Evolutionary conservation across 2,329 filamentous ascomycete species (phyloP), one percentile per base, ranked within the genome.

Genomic region (Verruconis gallopava): DNA sequence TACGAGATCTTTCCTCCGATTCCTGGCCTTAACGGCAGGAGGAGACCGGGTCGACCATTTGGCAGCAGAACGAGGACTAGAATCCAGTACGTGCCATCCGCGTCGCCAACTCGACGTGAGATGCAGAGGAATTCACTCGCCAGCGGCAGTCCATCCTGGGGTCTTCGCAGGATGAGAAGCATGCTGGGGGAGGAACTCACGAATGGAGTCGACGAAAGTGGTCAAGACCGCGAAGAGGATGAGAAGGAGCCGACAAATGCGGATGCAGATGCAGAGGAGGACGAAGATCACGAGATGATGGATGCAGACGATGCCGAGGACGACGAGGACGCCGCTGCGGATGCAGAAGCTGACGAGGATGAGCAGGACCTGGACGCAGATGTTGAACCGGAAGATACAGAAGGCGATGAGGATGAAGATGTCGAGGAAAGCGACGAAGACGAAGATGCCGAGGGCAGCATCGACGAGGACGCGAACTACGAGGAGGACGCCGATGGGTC

Each of bases 1-100:
- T 93, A 85, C 57, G 80, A 86, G 51, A 75, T 91, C 32, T 89
- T 83, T 52, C 85, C 85, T 5, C 74, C 80, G 0, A 62, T 81
- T 5, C 72, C 72, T 15, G 72, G 72, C 22, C 59, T 61, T 40
- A 52, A 56, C 14, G 47, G 53, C 12, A 60, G 53, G 44, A 56
- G 60, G 4, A 21, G 37, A 13, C 40, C 40, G 3, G 40, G 40
- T 19, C 28, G 41, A 17, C 41, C 41, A 15, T 37, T 38, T 30
- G 41, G 34, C 13, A 25, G 17, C 6, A 38, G 41, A n/a, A 43
- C 40, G 3, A 2, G 33, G 17, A 43, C 15, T 25, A 6, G n/a
- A 6, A 36, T 36, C 9, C 13, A 9, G 6, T 36, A 36, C n/a
- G 6, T 19, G 34, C n/a, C 34, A 6, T 9, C 6, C 9, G 34